phyloP scores from a whole-genome alignment of 2,329 filamentous ascomycete genomes.

The Pseudocercospora crystallina region DNA sequence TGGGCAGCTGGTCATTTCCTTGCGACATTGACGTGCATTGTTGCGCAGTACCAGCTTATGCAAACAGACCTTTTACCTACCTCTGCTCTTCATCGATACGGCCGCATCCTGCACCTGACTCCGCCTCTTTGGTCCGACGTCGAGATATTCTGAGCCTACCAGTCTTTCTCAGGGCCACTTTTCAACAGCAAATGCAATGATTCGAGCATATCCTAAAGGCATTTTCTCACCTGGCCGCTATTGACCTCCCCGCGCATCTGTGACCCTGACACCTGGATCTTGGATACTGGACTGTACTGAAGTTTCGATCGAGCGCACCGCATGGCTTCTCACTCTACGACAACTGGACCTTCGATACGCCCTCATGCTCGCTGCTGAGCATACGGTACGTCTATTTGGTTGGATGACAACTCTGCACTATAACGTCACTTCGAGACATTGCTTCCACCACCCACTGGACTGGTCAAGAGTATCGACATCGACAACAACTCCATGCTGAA shows the following conservation, averaged over 20 bases:
- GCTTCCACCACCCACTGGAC: too few species aligned
- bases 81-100: not conserved
- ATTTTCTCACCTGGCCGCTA: slow-evolving; percentile 1
- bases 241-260: not conserved
- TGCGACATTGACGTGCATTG: slow-evolving; percentile 9
- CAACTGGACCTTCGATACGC: too few species aligned
- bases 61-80: not conserved
- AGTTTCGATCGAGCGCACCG: too few species aligned
- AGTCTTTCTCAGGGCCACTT: not conserved
- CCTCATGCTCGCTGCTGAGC: too few species aligned
- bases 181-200: not conserved
- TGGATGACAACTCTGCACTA: too few species aligned
- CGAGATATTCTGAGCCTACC: not conserved
- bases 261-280: too few species aligned
- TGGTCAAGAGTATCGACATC: too few species aligned
- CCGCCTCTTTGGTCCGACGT: not conserved
- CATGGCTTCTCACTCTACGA: too few species aligned
- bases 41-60: slow-evolving; percentile 1
- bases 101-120: not conserved
- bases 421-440: too few species aligned
- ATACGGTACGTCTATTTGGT: too few species aligned
- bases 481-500: too few species aligned
- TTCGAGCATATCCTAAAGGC: not conserved
- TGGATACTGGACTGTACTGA: too few species aligned
- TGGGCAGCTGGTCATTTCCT: slow-evolving; percentile 10